phyloP scores from a whole-genome alignment of 805 yeast species.

The Candida maris region DNA sequence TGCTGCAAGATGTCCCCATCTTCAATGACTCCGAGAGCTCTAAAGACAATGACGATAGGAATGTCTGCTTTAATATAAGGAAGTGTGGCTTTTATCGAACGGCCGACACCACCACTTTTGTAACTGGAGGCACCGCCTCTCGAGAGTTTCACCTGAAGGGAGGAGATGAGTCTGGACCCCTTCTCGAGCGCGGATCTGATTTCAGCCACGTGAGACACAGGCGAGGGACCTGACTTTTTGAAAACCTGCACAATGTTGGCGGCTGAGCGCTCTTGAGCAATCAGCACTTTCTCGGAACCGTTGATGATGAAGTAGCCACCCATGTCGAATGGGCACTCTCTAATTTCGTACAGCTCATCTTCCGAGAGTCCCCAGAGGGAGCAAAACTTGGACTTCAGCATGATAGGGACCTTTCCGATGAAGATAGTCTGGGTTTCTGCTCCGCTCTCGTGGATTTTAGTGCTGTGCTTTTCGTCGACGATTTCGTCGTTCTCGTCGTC shows the following conservation, averaged over 20 bases:
- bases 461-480: slow-evolving; percentile 40
- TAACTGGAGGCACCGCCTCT: slow-evolving; percentile 46
- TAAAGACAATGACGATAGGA: slow-evolving; percentile 93
- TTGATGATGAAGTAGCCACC: slow-evolving; percentile 98
- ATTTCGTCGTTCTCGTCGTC: slow-evolving; percentile 68
- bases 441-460: slow-evolving; percentile 31
- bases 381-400: slow-evolving; percentile 96
- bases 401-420: slow-evolving; percentile 96
- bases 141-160: slow-evolving; percentile 86
- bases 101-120: slow-evolving; percentile 52
- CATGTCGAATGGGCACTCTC: slow-evolving; percentile 99
- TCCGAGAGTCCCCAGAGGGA: slow-evolving; percentile 85
- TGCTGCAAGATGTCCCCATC: slow-evolving; percentile 99
- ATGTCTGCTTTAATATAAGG: slow-evolving; percentile 96
- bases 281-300: slow-evolving; percentile 96
- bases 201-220: slow-evolving; percentile 93
- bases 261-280: slow-evolving; percentile 98
- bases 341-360: slow-evolving; percentile 88
- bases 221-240: slow-evolving; percentile 96
- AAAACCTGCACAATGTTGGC: slow-evolving; percentile 98
- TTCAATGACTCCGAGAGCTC: slow-evolving; percentile 98
- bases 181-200: slow-evolving; percentile 95
- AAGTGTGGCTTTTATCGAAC: slow-evolving; percentile 91
- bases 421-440: slow-evolving; percentile 47
- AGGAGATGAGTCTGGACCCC: slow-evolving; percentile 91